These are phyloP conservation scores for Nicotiana otophora DNA, from an alignment of 257 asterid genomes.

Conservation along the genomic window DNA sequence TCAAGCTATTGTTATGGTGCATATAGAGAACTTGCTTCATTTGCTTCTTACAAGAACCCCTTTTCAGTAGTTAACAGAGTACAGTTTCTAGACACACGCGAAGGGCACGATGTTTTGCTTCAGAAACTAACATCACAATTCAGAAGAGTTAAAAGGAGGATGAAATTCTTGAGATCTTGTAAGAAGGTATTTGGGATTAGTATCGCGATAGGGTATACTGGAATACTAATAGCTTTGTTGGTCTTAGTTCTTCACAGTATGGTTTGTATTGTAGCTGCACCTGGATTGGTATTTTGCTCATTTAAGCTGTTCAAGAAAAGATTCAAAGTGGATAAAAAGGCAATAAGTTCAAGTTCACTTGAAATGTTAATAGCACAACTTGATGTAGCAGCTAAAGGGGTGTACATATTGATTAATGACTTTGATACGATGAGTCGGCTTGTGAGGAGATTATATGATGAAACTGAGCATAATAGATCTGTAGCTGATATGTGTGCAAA, in stretches of 20 bases:
- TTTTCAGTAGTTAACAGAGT: slow-evolving; percentile 29
- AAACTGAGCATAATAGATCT: slow-evolving; percentile 48
- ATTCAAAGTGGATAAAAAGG: neutral
- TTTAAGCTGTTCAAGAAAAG: slow-evolving; percentile 19
- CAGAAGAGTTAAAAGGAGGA: slow-evolving; percentile 33
- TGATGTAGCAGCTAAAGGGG: slow-evolving; percentile 65
- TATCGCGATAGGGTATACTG: slow-evolving; percentile 27
- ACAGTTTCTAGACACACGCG: slow-evolving; percentile 37
- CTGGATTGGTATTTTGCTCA: slow-evolving; percentile 18
- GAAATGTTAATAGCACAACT: slow-evolving; percentile 34
- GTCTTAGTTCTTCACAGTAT: slow-evolving; percentile 32
- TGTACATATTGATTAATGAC: slow-evolving; percentile 51
- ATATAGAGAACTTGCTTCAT: slow-evolving; percentile 31
- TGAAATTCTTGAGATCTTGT: slow-evolving; percentile 14
- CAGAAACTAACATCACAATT: slow-evolving; percentile 32
- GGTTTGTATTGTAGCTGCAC: slow-evolving; percentile 28
- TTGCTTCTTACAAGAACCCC: slow-evolving; percentile 38
- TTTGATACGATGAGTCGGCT: slow-evolving; percentile 51
- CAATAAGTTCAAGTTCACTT: neutral
- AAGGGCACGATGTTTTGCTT: slow-evolving; percentile 29
- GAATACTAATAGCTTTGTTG: slow-evolving; percentile 21
- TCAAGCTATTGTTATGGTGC: slow-evolving; percentile 10
- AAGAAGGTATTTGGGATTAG: slow-evolving; percentile 28
- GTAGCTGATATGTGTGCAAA: slow-evolving; percentile 40
- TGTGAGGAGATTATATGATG: slow-evolving; percentile 42